Percentiles rank a stretch among this genome's conserved stretches.
Conservation (phyloP, 176 grass and related monocot species). For the Themeda triandra region DNA sequence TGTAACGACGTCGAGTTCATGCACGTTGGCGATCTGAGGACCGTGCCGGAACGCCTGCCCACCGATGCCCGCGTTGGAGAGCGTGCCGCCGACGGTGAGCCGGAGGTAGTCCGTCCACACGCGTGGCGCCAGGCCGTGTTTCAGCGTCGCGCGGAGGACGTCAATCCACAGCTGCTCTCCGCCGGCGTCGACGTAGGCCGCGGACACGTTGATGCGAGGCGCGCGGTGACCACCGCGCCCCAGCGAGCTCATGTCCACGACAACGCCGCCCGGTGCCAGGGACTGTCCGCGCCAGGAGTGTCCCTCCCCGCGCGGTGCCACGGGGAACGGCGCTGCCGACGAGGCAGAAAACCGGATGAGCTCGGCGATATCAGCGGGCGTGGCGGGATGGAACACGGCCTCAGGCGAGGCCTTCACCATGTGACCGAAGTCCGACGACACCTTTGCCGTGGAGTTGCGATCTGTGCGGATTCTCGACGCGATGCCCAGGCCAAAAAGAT, state of each 20-base stretch:
- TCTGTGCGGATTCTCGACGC: conserved; percentile 25
- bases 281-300: conserved; percentile 50
- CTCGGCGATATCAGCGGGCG: conserved; percentile 33
- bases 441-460: conserved; percentile 20
- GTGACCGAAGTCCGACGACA: conserved; percentile 48
- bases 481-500: conserved; percentile 31
- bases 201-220: conserved; percentile 33
- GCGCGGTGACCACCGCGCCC: background rate
- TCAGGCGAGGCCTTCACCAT: conserved; percentile 22
- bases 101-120: conserved; percentile 64
- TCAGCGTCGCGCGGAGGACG: conserved; percentile 46
- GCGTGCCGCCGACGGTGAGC: conserved; percentile 62
- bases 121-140: conserved; percentile 43
- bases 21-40: conserved; percentile 70
- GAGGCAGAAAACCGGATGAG: conserved; percentile 43
- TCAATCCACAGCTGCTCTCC: conserved; percentile 66
- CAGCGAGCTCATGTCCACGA: conserved; percentile 53
- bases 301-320: conserved; percentile 43
- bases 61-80: conserved; percentile 78
- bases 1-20: conserved; percentile 64
- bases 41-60: conserved; percentile 71
- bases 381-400: conserved; percentile 18
- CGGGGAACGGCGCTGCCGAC: conserved; percentile 31
- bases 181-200: conserved; percentile 43
- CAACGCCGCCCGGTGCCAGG: conserved; percentile 32